phyloP scores from a whole-genome alignment of 192 early-diverging fungal genomes.

The Kappamyces sp. region DNA sequence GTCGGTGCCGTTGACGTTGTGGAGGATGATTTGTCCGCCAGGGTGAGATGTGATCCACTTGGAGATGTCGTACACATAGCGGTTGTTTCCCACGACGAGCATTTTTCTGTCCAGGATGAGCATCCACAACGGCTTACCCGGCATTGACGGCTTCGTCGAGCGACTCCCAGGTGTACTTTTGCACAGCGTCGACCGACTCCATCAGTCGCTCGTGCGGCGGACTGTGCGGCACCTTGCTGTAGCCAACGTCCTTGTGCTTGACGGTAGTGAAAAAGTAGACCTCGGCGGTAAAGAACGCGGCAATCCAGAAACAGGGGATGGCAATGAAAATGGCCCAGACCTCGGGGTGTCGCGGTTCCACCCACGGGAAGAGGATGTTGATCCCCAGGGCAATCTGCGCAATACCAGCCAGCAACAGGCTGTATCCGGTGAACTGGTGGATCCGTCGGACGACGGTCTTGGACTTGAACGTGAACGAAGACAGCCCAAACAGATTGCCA shows the following conservation, averaged over 20 bases:
- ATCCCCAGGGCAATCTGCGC: constrained; percentile 34
- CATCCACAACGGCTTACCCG: constrained; percentile 13
- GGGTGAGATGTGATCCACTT: constrained; percentile 39
- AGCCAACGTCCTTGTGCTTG: background rate
- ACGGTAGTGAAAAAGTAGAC: constrained; percentile 1
- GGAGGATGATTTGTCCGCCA: constrained; percentile 39
- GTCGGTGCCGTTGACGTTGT: constrained; percentile 38
- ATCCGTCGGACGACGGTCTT: constrained; percentile 9
- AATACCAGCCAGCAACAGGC: constrained; percentile 19
- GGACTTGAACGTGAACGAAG: no score
- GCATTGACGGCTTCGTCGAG: constrained; percentile 24
- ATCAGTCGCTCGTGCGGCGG: background rate
- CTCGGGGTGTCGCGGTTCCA: constrained; percentile 16
- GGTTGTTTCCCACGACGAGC: constrained; percentile 37
- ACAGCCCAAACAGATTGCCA: constrained; percentile 27
- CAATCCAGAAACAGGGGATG: constrained; percentile 21
- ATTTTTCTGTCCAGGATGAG: constrained; percentile 17
- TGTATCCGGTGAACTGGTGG: constrained; percentile 20
- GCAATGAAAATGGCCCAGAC: constrained; percentile 3
- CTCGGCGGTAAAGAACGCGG: constrained; percentile 19
- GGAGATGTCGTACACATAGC: constrained; percentile 38
- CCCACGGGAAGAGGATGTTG: constrained; percentile 27
- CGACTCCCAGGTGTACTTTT: constrained; percentile 27
- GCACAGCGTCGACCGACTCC: constrained; percentile 6
- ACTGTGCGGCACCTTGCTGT: constrained; percentile 7